Conservation (phyloP, 2,329 filamentous ascomycete species). For the Ophidiomyces ophidiicola region DNA sequence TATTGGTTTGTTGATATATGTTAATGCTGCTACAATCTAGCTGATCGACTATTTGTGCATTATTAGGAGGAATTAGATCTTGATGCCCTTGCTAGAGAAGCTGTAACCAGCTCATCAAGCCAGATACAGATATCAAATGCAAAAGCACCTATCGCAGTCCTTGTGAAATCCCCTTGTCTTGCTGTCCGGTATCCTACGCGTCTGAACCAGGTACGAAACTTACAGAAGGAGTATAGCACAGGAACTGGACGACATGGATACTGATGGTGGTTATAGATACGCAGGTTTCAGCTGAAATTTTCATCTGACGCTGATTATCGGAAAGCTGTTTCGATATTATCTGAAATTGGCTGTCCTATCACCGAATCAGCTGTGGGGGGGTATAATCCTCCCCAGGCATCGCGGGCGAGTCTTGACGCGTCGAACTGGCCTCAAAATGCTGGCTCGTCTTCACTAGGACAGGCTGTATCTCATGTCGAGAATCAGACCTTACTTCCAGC, state of each 20-base stretch:
- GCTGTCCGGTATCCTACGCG: constrained; percentile 34
- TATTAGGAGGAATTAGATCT: constrained; percentile 34
- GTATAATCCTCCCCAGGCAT: constrained; percentile 17
- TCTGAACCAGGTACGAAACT: constrained; percentile 20
- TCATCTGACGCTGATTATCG: constrained; percentile 30
- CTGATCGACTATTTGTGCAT: too few relatives aligned
- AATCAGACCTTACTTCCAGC: not conserved
- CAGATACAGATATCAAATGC: constrained; percentile 14
- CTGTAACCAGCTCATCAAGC: constrained; percentile 9
- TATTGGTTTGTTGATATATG: constrained; percentile 28
- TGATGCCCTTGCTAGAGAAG: constrained; percentile 21
- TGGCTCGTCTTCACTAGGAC: not conserved
- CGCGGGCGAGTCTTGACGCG: constrained; percentile 6
- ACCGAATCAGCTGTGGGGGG: constrained; percentile 27
- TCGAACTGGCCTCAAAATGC: constrained; percentile 2
- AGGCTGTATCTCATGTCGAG: not conserved
- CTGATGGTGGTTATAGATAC: constrained; percentile 26
- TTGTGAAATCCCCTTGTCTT: constrained; percentile 36
- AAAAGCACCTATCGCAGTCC: constrained; percentile 28
- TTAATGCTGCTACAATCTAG: too few relatives aligned
- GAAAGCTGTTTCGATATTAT: constrained; percentile 31
- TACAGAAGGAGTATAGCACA: not conserved
- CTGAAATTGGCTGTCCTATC: constrained; percentile 33
- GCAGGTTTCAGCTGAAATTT: constrained; percentile 37
- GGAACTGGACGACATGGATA: constrained; percentile 5